Conservation (phyloP, 2,329 filamentous ascomycete genomes). For the Sphaerulina musiva region DNA sequence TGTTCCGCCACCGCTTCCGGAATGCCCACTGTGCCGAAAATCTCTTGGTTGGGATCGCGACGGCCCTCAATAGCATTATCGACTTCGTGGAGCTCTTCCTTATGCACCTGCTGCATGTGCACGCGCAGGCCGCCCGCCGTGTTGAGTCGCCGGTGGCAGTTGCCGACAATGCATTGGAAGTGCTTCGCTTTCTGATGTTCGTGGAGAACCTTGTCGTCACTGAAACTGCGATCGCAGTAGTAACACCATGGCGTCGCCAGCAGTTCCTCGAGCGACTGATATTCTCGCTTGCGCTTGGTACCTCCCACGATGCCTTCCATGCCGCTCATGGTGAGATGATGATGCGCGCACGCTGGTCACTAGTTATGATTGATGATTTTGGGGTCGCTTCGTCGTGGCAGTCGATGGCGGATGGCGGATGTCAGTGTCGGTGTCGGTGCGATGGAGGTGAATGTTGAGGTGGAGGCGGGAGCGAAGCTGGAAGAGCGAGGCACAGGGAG, state of each 20-base stretch:
- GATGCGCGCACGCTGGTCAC: not conserved
- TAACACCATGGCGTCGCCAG: conserved; percentile 91
- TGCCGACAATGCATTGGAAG: conserved; percentile 75
- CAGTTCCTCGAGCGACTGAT: conserved; percentile 81
- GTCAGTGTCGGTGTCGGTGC: not conserved
- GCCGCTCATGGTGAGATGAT: too few species aligned
- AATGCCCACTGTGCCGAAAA: conserved; percentile 97
- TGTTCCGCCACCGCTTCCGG: conserved; percentile 76
- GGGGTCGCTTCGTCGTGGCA: not conserved
- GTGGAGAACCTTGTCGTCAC: conserved; percentile 92
- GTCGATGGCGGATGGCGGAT: not conserved
- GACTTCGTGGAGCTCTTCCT: conserved; percentile 78
- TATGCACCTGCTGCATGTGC: conserved; percentile 98
- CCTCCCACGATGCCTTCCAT: not conserved
- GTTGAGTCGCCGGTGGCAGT: conserved; percentile 80
- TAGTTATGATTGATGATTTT: not conserved
- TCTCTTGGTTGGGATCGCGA: conserved; percentile 81
- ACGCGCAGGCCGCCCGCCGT: conserved; percentile 93
- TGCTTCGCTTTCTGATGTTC: conserved; percentile 99
- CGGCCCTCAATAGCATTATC: conserved; percentile 89
- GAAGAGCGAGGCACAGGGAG: too few species aligned
- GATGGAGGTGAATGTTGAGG: too few species aligned
- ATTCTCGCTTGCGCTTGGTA: conserved; percentile 57
- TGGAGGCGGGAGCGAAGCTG: too few species aligned
- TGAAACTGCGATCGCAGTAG: conserved; percentile 98